phyloP scores from a whole-genome alignment of 345 rosid species.

The Salix dunnii region DNA sequence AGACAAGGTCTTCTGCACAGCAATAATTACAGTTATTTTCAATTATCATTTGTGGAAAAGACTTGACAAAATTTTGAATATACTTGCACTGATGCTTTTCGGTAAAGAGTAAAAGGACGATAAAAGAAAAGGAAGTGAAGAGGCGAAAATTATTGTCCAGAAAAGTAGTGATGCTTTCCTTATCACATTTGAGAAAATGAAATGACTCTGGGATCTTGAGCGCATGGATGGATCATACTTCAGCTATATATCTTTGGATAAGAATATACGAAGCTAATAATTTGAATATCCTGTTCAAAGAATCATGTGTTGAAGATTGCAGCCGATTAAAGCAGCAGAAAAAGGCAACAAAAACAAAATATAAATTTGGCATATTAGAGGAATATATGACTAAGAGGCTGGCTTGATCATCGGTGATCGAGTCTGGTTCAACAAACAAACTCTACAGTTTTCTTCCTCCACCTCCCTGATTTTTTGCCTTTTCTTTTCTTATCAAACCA shows the following conservation, averaged over 20 bases:
- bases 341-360: neutral
- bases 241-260: neutral
- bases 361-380: neutral
- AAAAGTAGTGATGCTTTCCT: neutral
- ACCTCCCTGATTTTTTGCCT: neutral
- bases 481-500: neutral
- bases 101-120: neutral
- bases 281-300: neutral
- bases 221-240: neutral
- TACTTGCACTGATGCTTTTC: neutral
- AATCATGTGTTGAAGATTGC: neutral
- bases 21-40: neutral
- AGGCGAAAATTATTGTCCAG: neutral
- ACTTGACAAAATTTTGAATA: neutral
- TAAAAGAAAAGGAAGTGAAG: neutral
- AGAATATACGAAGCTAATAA: neutral
- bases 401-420: neutral
- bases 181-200: neutral
- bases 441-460: no score
- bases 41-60: neutral
- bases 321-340: no score
- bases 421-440: neutral
- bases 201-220: neutral
- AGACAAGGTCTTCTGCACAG: neutral
- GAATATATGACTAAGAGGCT: neutral